These are phyloP conservation scores for Ustilago sp. DNA, from an alignment of 1,284 basidiomycete genomes.

Conservation along the genomic window DNA sequence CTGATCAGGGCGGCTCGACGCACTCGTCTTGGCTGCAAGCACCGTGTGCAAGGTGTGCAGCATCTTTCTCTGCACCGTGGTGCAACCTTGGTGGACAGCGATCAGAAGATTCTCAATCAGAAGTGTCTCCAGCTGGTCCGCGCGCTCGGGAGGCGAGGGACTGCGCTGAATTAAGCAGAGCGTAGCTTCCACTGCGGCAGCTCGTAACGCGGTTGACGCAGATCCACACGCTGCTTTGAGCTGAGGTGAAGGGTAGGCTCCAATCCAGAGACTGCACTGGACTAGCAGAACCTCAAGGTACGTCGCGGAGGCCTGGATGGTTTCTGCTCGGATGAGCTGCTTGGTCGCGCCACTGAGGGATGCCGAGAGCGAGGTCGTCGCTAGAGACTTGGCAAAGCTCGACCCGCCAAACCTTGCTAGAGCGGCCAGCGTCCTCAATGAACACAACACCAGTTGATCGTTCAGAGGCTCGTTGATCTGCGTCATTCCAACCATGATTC, in stretches of 20 bases:
- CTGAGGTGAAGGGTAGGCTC: constrained; percentile 21
- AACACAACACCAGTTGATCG: constrained; percentile 76
- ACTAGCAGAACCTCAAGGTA: constrained; percentile 49
- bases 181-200: constrained; percentile 81
- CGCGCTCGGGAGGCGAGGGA: constrained; percentile 76
- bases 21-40: constrained; percentile 36
- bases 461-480: constrained; percentile 82
- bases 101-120: constrained; percentile 82
- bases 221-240: constrained; percentile 5
- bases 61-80: constrained; percentile 77
- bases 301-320: constrained; percentile 4
- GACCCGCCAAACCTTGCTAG: constrained; percentile 88
- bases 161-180: constrained; percentile 84
- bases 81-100: constrained; percentile 74
- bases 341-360: constrained; percentile 33
- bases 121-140: constrained; percentile 74
- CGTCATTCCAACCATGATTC: constrained; percentile 20
- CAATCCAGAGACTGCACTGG: constrained; percentile 38
- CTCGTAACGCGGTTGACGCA: constrained; percentile 73
- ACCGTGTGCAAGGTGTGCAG: constrained; percentile 89
- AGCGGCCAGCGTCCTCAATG: constrained; percentile 81
- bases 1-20: constrained; percentile 9
- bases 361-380: constrained; percentile 21
- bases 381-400: constrained; percentile 75
- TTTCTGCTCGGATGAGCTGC: constrained; percentile 19